phyloP scores from a whole-genome alignment of 345 rosid species.

The Carallia pectinifolia region DNA sequence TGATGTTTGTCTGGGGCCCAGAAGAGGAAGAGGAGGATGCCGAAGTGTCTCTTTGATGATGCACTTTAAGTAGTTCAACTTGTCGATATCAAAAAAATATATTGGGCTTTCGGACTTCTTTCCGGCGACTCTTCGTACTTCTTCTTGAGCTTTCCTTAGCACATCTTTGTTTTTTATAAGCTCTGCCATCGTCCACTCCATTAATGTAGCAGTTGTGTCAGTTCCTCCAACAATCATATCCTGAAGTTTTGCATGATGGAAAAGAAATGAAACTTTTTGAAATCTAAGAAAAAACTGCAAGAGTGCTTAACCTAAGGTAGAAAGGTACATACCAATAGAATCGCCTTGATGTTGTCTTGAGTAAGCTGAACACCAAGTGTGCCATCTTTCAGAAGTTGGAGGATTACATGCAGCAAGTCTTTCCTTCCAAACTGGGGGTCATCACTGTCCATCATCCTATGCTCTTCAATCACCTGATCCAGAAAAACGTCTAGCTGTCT shows the following conservation, averaged over 20 bases:
- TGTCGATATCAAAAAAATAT: background rate
- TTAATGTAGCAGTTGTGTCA: constrained; percentile 23
- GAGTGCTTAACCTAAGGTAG: background rate
- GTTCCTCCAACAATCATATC: constrained; percentile 34
- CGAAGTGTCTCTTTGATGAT: constrained; percentile 29
- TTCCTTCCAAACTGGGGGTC: background rate
- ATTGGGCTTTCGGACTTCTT: background rate
- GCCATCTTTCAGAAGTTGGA: constrained; percentile 1
- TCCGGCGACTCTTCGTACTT: constrained; percentile 13
- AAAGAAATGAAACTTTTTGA: too few species aligned
- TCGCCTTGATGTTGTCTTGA: constrained; percentile 17
- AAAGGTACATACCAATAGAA: constrained; percentile 3
- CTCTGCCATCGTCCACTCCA: constrained; percentile 35
- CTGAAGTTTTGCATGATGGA: constrained; percentile 7
- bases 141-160: constrained; percentile 23
- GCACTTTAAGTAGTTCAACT: constrained; percentile 16
- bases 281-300: background rate
- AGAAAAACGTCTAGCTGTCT: constrained; percentile 6
- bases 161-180: constrained; percentile 8
- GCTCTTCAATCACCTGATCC: constrained; percentile 27
- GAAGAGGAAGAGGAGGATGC: constrained; percentile 24
- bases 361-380: constrained; percentile 4
- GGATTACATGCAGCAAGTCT: constrained; percentile 17
- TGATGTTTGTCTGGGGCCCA: constrained; percentile 26
- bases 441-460: background rate